Evolutionary conservation across 495 filamentous ascomycete species (phyloP), one percentile per base, ranked within the genome.

Genomic region (Aspergillus carlsbadensis): DNA sequence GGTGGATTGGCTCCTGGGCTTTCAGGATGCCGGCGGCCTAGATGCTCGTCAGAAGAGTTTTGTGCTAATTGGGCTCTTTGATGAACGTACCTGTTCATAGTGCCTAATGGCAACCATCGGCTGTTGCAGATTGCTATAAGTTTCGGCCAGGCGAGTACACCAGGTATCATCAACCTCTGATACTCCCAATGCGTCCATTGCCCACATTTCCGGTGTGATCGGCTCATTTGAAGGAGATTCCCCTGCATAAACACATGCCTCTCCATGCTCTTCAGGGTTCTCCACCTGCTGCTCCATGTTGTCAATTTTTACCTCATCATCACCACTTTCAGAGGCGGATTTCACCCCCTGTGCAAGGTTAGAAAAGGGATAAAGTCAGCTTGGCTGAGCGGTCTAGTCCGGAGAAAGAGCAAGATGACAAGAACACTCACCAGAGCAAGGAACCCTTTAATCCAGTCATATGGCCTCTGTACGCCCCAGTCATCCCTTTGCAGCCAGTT

Each of bases 51-150:
- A n/a, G n/a, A n/a, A n/a, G n/a, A n/a, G n/a, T n/a, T n/a, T n/a
- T n/a, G n/a, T n/a, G n/a, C n/a, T n/a, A n/a, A n/a, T n/a, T n/a
- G n/a, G n/a, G n/a, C n/a, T n/a, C n/a, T n/a, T n/a, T n/a, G n/a
- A n/a, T n/a, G n/a, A n/a, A n/a, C n/a, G n/a, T n/a, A 59, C 57
- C 49, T 59, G 18, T n/a, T 54, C 26, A 49, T 54, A 59, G 14
- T 59, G n/a, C 36, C 50, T 50, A 4, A 54, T 50, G 17, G 57
- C 57, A 34, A 43, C 36, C 21, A 18, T 24, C 0, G 13, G 14
- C 6, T 54, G 43, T 6, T 17, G 3, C 31, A 18, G 4, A 6
- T 7, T 29, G 5, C n/a, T 11, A 15, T 54, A 59, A 5, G 42
- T 59, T 3, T 10, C 17, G 5, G 34, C 57, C 6, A 59, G 13